Conservation (phyloP, 148 eudicot species). For the Euryodendron excelsum region DNA sequence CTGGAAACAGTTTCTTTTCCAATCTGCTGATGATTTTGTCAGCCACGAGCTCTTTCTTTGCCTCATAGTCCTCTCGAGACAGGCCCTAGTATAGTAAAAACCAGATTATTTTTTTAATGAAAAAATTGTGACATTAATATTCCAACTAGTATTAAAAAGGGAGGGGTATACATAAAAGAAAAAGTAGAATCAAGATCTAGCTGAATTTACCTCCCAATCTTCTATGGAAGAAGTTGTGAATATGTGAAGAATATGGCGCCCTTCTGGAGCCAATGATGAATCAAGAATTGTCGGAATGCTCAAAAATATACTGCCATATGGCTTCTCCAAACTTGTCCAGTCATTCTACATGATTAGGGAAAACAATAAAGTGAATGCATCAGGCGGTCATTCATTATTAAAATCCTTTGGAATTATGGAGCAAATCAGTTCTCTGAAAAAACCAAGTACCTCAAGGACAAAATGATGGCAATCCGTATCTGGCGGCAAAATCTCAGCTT, state of each 20-base stretch:
- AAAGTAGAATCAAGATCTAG: constrained; percentile 4
- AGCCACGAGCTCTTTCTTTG: constrained; percentile 81
- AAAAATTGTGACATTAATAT: neutral
- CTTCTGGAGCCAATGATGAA: constrained; percentile 85
- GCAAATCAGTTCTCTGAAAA: constrained; percentile 1
- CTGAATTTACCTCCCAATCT: constrained; percentile 76
- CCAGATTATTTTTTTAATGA: neutral
- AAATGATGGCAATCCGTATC: constrained; percentile 98
- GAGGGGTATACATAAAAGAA: neutral
- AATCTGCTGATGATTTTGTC: constrained; percentile 84
- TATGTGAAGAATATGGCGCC: constrained; percentile 89
- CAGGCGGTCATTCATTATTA: neutral
- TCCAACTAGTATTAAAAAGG: neutral
- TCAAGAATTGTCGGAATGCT: constrained; percentile 98
- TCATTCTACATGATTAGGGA: constrained; percentile 51
- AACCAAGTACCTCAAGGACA: constrained; percentile 70
- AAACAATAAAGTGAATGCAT: neutral
- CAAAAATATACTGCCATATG: constrained; percentile 95
- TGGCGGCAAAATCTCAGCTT: constrained; percentile 77
- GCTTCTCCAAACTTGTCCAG: constrained; percentile 68
- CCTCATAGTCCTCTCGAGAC: constrained; percentile 62
- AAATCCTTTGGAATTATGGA: neutral
- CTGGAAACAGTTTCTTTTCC: constrained; percentile 85
- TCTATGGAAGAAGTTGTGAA: constrained; percentile 88
- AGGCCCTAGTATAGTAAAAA: constrained; percentile 53